phyloP scores from a whole-genome alignment of 352 stramenopile species.

The Peronospora belbahrii region DNA sequence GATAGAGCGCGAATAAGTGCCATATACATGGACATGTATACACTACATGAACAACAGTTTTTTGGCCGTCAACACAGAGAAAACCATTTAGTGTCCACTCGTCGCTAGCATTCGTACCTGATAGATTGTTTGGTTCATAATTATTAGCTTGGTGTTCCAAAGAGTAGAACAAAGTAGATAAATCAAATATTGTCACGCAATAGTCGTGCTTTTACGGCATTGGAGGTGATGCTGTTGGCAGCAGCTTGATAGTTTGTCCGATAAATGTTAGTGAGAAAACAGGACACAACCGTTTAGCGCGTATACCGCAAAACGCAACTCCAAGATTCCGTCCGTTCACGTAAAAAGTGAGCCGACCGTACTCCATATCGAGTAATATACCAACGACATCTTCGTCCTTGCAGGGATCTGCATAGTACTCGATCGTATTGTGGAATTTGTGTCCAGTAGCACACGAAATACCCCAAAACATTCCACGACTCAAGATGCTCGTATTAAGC shows the following conservation, averaged over 20 bases:
- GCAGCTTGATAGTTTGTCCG: slow-evolving; percentile 57
- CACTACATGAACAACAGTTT: too few species aligned
- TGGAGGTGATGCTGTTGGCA: slow-evolving; percentile 46
- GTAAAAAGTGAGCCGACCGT: slow-evolving; percentile 67
- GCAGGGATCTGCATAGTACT: slow-evolving; percentile 67
- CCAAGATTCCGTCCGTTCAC: slow-evolving; percentile 70
- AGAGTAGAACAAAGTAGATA: slow-evolving; percentile 5
- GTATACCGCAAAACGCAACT: slow-evolving; percentile 58
- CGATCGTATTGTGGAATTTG: slow-evolving; percentile 68
- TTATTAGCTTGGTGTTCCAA: neutral
- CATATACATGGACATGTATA: too few species aligned
- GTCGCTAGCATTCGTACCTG: neutral
- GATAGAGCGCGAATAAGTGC: too few species aligned
- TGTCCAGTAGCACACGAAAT: slow-evolving; percentile 67
- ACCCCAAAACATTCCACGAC: slow-evolving; percentile 62
- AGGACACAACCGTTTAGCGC: slow-evolving; percentile 47
- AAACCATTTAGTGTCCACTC: too few species aligned
- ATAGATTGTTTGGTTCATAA: too few species aligned
- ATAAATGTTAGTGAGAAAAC: slow-evolving; percentile 66
- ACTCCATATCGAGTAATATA: slow-evolving; percentile 70
- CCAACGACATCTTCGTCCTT: slow-evolving; percentile 68
- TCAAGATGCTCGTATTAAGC: slow-evolving; percentile 52
- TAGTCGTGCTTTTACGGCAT: slow-evolving; percentile 18
- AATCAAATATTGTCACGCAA: slow-evolving; percentile 5
- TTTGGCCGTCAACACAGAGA: too few species aligned